Percentiles rank a stretch among this genome's conserved stretches.
Evolutionary conservation across 23 red algal species (phyloP).

Genomic region (Chondrus crispus): DNA sequence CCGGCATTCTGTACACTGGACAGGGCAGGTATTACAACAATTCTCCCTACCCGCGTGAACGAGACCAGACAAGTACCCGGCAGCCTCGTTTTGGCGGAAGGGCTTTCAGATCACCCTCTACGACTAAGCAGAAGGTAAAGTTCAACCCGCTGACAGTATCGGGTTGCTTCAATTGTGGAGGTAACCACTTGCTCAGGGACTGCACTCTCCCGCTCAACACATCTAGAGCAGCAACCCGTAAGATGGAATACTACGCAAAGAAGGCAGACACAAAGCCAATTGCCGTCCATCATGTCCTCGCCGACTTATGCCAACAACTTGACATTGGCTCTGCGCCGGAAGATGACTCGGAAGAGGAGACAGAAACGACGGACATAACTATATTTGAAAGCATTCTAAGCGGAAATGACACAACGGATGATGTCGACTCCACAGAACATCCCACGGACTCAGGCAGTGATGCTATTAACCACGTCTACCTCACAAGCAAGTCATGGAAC

Average conservation of each 20-base stretch:
- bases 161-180: constrained; percentile 20
- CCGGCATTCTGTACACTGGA: background rate
- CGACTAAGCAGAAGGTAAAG: too few relatives aligned
- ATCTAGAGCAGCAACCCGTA: background rate
- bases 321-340: background rate
- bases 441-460: background rate
- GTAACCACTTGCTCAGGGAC: background rate
- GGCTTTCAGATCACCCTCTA: too few relatives aligned
- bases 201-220: background rate
- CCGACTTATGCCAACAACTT: background rate
- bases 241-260: background rate
- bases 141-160: background rate
- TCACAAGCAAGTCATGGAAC: background rate
- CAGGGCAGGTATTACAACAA: constrained; percentile 17
- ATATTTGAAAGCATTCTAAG: background rate
- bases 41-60: too few relatives aligned
- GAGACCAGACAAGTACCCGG: too few relatives aligned
- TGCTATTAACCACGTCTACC: background rate
- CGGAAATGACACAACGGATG: background rate
- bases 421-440: background rate
- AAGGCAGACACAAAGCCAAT: background rate
- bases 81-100: too few relatives aligned
- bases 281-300: background rate
- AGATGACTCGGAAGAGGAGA: background rate
- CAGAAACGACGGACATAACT: background rate